phyloP scores from a whole-genome alignment of 2,329 filamentous ascomycete genomes.

The Cladosporium halotolerans region DNA sequence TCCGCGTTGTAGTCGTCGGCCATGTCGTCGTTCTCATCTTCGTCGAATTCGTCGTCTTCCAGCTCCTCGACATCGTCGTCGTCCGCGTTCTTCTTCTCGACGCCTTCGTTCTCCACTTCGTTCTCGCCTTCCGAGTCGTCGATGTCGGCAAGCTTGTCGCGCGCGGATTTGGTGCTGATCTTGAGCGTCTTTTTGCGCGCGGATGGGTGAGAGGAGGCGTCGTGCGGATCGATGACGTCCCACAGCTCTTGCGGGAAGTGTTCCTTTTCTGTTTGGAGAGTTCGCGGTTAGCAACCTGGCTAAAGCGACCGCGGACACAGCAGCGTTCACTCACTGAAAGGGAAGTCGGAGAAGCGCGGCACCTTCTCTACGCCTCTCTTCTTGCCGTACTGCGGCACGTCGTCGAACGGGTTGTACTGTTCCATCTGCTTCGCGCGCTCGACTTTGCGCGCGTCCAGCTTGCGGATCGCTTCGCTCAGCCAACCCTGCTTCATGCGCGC shows the following conservation, averaged over 20 bases:
- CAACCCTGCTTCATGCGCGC: slow-evolving; percentile 4
- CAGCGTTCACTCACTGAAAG: slow-evolving; percentile 3
- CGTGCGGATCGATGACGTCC: slow-evolving; percentile 7
- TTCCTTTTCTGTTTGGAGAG: slow-evolving; percentile 4
- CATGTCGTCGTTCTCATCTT: slow-evolving; percentile 10
- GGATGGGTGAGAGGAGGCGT: neutral
- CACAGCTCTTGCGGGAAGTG: slow-evolving; percentile 11
- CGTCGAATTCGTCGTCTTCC: slow-evolving; percentile 12
- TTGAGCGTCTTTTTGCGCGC: slow-evolving; percentile 4
- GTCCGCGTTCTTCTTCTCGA: slow-evolving; percentile 8
- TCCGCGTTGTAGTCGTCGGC: slow-evolving; percentile 12
- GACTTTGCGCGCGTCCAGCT: slow-evolving; percentile 3
- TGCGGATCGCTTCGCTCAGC: slow-evolving; percentile 5
- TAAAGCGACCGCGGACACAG: neutral
- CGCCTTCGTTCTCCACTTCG: slow-evolving; percentile 10
- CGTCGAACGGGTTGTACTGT: slow-evolving; percentile 6
- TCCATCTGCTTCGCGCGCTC: slow-evolving; percentile 7
- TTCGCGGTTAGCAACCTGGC: neutral
- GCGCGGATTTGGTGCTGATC: slow-evolving; percentile 4
- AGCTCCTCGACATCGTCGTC: slow-evolving; percentile 12
- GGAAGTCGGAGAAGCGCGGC: slow-evolving; percentile 6
- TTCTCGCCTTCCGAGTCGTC: slow-evolving; percentile 10
- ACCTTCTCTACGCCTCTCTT: neutral
- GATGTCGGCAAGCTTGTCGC: slow-evolving; percentile 9
- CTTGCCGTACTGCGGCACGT: slow-evolving; percentile 9